Evolutionary conservation across 2,329 filamentous ascomycete genomes (phyloP).

Genomic region (Blastomyces percursus): DNA sequence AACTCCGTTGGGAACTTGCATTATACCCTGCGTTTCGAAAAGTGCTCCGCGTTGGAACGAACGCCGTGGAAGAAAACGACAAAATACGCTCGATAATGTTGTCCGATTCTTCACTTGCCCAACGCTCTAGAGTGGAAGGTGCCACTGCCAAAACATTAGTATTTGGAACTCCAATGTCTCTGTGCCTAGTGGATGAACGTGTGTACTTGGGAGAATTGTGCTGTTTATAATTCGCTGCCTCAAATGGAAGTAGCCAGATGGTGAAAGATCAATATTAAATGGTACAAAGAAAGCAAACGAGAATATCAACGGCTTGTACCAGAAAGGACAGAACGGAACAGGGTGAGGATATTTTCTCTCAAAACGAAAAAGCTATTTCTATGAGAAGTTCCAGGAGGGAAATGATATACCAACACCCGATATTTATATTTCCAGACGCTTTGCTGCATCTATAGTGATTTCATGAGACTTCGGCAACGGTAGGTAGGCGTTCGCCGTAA

Average conservation of each 20-base stretch:
- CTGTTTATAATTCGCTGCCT: not conserved
- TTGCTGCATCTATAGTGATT: not conserved
- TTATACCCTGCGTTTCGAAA: not conserved
- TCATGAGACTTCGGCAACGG: not conserved
- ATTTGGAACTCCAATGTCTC: not conserved
- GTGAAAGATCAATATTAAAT: not conserved
- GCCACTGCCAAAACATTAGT: constrained; percentile 8
- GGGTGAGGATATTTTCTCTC: not conserved
- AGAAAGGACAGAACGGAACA: not conserved
- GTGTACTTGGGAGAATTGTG: not conserved
- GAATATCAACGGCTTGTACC: not conserved
- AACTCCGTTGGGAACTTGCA: constrained; percentile 4
- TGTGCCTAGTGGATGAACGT: not conserved
- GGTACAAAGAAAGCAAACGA: not conserved
- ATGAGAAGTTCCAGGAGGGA: not conserved
- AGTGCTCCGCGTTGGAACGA: not conserved
- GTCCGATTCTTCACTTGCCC: constrained; percentile 16
- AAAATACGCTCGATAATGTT: constrained; percentile 15
- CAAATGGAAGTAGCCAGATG: not conserved
- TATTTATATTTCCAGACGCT: not conserved
- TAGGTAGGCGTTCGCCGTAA: not conserved
- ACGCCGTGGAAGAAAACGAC: constrained; percentile 7
- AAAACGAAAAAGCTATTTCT: not conserved
- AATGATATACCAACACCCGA: not conserved
- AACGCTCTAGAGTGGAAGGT: constrained; percentile 17